Conservation (phyloP, 1,284 basidiomycete genomes). For the Phylloporus sp. region DNA sequence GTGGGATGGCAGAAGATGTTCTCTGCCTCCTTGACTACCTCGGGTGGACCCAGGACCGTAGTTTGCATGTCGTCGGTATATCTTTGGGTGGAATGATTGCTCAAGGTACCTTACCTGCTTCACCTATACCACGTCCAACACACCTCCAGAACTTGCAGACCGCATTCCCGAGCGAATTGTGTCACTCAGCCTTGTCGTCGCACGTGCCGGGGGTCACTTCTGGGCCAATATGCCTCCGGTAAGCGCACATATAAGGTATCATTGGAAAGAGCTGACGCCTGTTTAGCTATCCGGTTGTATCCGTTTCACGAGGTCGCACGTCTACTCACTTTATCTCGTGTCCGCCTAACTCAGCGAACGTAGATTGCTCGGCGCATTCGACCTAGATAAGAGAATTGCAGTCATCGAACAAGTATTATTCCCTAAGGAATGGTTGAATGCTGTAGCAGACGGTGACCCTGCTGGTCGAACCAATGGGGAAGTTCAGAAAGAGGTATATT, state of each 20-base stretch:
- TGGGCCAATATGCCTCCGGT: conserved; percentile 33
- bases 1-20: conserved; percentile 79
- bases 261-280: background rate
- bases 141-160: conserved; percentile 58
- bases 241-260: conserved; percentile 4
- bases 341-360: conserved; percentile 14
- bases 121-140: background rate
- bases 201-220: conserved; percentile 53
- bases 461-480: conserved; percentile 59
- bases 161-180: conserved; percentile 69
- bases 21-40: conserved; percentile 72
- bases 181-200: conserved; percentile 72
- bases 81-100: conserved; percentile 90
- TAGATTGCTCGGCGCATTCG: conserved; percentile 16
- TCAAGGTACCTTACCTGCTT: conserved; percentile 51
- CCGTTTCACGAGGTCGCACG: conserved; percentile 23
- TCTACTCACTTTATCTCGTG: background rate
- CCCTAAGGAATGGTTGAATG: conserved; percentile 61
- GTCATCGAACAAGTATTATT: conserved; percentile 65
- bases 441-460: conserved; percentile 52
- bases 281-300: conserved; percentile 15
- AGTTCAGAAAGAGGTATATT: conserved; percentile 54
- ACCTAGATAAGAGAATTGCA: conserved; percentile 46
- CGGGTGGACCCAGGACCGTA: conserved; percentile 67
- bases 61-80: conserved; percentile 77